phyloP scores from a whole-genome alignment of 345 rosid genomes.

The Gossypium raimondii region DNA sequence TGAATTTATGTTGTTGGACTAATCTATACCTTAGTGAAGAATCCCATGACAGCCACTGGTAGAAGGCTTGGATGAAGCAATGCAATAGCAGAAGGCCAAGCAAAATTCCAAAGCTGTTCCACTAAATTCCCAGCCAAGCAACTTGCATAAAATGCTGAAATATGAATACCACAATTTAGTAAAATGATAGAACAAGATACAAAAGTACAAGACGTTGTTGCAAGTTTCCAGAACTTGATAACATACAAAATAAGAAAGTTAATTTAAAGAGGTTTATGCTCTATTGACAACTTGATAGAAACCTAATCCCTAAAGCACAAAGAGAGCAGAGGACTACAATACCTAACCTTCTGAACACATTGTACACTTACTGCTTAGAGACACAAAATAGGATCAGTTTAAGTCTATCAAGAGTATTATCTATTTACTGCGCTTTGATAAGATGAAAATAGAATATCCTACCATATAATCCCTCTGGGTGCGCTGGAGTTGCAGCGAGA shows the following conservation, averaged over 20 bases:
- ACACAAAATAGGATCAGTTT: neutral
- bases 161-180: neutral
- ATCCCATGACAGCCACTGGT: slow-evolving; percentile 91
- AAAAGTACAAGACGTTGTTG: neutral
- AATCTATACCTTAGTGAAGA: slow-evolving; percentile 59
- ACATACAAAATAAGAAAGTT: neutral
- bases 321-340: neutral
- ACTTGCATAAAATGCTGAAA: slow-evolving; percentile 69
- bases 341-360: slow-evolving; percentile 1
- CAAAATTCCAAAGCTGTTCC: slow-evolving; percentile 90
- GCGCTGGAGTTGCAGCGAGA: slow-evolving; percentile 93
- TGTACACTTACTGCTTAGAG: neutral
- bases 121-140: slow-evolving; percentile 79
- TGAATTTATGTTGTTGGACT: neutral
- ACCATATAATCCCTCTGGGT: slow-evolving; percentile 83
- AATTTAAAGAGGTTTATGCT: neutral
- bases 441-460: slow-evolving; percentile 21
- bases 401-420: neutral
- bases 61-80: slow-evolving; percentile 90
- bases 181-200: neutral
- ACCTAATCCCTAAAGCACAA: neutral
- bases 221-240: neutral
- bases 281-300: neutral
- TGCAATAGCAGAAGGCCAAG: slow-evolving; percentile 96
- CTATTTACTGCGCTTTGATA: neutral